Conservation (phyloP, 177 flowering plant genomes). For the Telopea speciosissima region DNA sequence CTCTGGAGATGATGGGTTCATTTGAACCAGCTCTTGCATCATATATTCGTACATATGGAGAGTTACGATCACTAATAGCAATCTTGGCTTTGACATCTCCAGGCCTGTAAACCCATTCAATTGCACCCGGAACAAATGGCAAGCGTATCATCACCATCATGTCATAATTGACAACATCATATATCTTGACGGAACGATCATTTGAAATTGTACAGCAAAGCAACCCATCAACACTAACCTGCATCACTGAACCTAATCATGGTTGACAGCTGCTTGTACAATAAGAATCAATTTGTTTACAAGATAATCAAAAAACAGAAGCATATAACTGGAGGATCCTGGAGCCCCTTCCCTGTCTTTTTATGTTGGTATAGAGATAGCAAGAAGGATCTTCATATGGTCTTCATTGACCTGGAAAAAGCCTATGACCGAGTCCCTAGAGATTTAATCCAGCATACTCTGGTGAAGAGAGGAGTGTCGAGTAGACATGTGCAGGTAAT, state of each 20-base stretch:
- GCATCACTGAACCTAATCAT: conserved; percentile 60
- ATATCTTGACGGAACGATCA: conserved; percentile 85
- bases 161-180: conserved; percentile 97
- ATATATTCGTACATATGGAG: conserved; percentile 71
- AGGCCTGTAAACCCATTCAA: conserved; percentile 94
- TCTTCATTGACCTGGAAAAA: too few relatives aligned
- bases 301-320: not conserved
- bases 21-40: conserved; percentile 87
- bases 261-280: conserved; percentile 30
- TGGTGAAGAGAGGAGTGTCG: too few relatives aligned
- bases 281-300: not conserved
- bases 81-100: conserved; percentile 88
- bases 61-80: conserved; percentile 84
- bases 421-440: too few relatives aligned
- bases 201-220: conserved; percentile 92
- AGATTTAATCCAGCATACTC: too few relatives aligned
- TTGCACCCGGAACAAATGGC: conserved; percentile 70
- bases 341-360: too few relatives aligned
- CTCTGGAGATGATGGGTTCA: conserved; percentile 72
- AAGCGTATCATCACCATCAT: conserved; percentile 99
- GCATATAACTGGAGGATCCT: not conserved
- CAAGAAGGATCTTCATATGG: too few relatives aligned
- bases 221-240: conserved; percentile 94
- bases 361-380: too few relatives aligned
- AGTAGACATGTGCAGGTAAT: too few relatives aligned